Evolutionary conservation across 192 early-diverging fungal genomes (phyloP), one percentile per base, ranked within the genome.

Genomic region (Dispira parvispora): DNA sequence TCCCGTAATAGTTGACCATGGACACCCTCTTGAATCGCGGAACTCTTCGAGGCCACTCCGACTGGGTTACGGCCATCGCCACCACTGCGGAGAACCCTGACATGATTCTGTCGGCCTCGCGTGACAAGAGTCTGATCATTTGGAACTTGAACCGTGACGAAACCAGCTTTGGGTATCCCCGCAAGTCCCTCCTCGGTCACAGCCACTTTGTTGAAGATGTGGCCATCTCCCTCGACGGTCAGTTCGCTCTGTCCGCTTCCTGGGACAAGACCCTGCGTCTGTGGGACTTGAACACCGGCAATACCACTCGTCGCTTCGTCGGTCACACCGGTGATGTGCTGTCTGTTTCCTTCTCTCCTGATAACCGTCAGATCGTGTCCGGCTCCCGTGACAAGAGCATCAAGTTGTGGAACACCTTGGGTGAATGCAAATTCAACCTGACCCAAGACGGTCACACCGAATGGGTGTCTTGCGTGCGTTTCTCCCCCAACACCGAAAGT

Each of bases 371-470:
- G 84, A 97, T 99, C 69, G 91, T 99, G 64, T 96, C 92, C 63
- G 91, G 89, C 67, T 94, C 92, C 68, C 90, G 92, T 74, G 96
- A 99, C 81, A 94, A 92, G 86, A 84, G 84, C 75, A 96, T 99
- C 85, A 99, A 97, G 88, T 80, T 99, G 73, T 99, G 96, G 96
- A 97, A 99, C 89, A 99, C 94, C 62, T 83, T 99, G 43, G 96
- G 94, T 70, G 96, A 99, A 80, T 97, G 96, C 92, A 99, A 99
- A 88, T 91, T 85, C 86, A 92, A 86, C 84, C 88, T 99, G 75
- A 84, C 81, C 68, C 88, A 96, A 68, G 90, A 97, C 69, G 89
- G 89, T 70, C 96, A 99, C 90, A 77, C 85, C 74, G 91, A 95
- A 74, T 99, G 96, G 96, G 88, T 97, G 70, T 96, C 92, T 61